Base-by-base conservation (phyloP, 164 flowering plant species). In the Annona cherimola region DNA sequence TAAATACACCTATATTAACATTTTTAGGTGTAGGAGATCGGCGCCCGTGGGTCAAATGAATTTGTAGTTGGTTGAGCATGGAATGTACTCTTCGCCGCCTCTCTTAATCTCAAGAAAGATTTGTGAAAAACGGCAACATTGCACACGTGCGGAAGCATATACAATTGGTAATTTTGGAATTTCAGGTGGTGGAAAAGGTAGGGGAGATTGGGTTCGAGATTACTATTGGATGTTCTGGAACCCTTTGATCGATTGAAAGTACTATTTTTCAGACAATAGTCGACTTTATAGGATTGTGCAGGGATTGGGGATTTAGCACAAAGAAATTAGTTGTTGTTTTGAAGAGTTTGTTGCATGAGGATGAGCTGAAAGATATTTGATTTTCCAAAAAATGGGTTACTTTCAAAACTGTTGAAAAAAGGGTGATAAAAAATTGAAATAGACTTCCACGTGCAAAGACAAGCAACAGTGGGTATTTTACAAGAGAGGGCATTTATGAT, bases 221-320 rank as follows among this genome's bases (percentile, higher is more conserved):
- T 42, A 85, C 75, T 2, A 83, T 84, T 18, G 92, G 92, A 3
- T 84, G 86, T 18, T 88, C 90, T 1, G 92, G 92, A 2, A 88
- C 92, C 0, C 74, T 85, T 69, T 72, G 81, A 7, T 77, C 84
- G 0, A 79, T 88, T 60, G 86, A 82, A 74, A 84, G 73, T 62
- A 88, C 89, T 1, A 76, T 80, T 60, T 26, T 26, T 26, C 1
- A 26, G 35, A 26, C 1, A 1, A 26, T 26, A 26, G 35, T 26
- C 35, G 35, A 26, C 35, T 76, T 70, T 40, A 3, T 3, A 4
- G 84, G 87, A 3, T 81, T 79, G 59, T 64, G 75, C 55, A 78
- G 83, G 81, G 80, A 81, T n/a, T 86, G 88, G 94, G 80, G 76
- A 78, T 87, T 91, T 74, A 82, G 71, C 62, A 85, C 74, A 70